Base-by-base conservation (phyloP, 257 asterid genomes). In the Haberlea rhodopensis region DNA sequence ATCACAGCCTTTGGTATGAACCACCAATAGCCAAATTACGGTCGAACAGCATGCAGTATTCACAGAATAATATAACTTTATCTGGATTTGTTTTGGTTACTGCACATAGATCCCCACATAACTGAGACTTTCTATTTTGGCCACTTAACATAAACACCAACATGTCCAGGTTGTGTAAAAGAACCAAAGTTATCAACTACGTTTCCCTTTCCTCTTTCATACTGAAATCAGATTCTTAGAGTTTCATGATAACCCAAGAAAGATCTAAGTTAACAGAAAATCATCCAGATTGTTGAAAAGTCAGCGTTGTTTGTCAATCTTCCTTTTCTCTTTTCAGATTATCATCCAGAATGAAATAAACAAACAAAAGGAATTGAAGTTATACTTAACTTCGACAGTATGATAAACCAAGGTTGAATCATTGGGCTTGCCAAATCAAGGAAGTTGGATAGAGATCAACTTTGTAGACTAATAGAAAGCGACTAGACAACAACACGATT, bases 111-210 rank as follows among this genome's bases (percentile, higher is more conserved):
- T 10, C 57, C 25, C 45, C 26, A 26, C 48, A 53, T 13, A 2
- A 13, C 48, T 8, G 16, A 54, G 62, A 48, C 25, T 26, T 62
- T 62, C 64, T 37, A 27, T 40, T 53, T 52, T 48, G 20, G n/a
- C 62, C 43, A 9, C 11, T 53, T 29, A 3, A 13, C 24, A 16
- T 62, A 37, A 37, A 7, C 59, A 25, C 45, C 69, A 62, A 2
- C 28, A 26, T 62, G 69, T 20, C 64, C 65, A 62, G 45, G 45
- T 54, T 56, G 29, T 53, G 9, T 57, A 34, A 54, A 54, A 58
- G 48, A 62, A 43, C 25, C 40, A 15, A 24, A 37, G 22, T 69
- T 6, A 5, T 10, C 27, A 62, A n/a, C 55, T 45, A 54, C 24
- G 7, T 60, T 69, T 8, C 18, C 55, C 19, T n/a, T 55, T 0